Conservation (phyloP, 2,329 filamentous ascomycete genomes). For the Sphaerostilbella broomeana region DNA sequence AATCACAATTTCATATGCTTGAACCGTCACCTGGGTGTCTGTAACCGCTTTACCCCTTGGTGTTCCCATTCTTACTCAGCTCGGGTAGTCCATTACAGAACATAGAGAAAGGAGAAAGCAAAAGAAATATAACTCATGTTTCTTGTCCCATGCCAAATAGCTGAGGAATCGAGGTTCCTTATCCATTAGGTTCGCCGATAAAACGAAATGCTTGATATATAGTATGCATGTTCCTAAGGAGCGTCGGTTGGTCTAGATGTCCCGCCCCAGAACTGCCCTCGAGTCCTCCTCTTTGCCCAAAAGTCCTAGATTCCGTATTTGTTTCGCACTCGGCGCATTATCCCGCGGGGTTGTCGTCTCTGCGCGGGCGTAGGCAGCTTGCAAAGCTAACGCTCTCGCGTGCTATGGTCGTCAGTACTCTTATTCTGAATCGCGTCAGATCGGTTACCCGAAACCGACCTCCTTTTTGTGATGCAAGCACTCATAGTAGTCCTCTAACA, state of each 20-base stretch:
- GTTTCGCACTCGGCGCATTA: constrained; percentile 71
- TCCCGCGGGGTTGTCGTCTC: constrained; percentile 70
- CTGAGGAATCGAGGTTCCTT: too few relatives aligned
- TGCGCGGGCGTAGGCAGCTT: constrained; percentile 77
- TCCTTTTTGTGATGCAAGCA: constrained; percentile 99
- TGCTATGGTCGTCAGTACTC: constrained; percentile 46
- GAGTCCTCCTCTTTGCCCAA: constrained; percentile 78
- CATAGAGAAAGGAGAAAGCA: background rate
- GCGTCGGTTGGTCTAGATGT: constrained; percentile 16
- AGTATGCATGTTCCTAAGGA: too few relatives aligned
- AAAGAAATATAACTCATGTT: background rate
- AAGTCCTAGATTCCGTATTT: constrained; percentile 82
- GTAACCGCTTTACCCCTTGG: too few relatives aligned
- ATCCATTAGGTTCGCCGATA: too few relatives aligned
- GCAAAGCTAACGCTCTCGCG: constrained; percentile 69
- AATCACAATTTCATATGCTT: too few relatives aligned
- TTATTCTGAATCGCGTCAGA: background rate
- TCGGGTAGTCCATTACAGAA: too few relatives aligned
- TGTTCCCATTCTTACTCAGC: too few relatives aligned
- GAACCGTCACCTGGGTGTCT: too few relatives aligned
- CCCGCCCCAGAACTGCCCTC: constrained; percentile 47
- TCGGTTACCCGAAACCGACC: constrained; percentile 47
- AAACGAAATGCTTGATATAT: too few relatives aligned
- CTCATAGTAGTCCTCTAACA: constrained; percentile 96
- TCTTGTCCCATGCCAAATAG: too few relatives aligned